phyloP scores from a whole-genome alignment of 106 monocot genomes.

The Dioscorea alata region DNA sequence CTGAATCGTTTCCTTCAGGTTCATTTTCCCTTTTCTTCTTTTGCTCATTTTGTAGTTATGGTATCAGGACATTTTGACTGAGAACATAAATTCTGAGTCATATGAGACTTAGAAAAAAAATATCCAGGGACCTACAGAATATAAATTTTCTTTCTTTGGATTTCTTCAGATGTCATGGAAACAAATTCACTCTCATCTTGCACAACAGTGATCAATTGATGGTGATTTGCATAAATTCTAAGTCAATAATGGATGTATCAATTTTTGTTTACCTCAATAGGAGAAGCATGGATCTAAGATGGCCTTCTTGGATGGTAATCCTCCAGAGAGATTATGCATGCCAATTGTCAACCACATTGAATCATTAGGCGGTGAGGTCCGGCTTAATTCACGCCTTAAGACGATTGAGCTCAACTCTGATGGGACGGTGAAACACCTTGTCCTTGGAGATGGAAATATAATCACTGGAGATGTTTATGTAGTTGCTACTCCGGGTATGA shows the following conservation, averaged over 20 bases:
- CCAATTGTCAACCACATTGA: slow-evolving; percentile 84
- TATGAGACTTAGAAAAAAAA: too few species aligned
- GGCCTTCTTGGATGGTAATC: slow-evolving; percentile 97
- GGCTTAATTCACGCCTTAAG: slow-evolving; percentile 74
- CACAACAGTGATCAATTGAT: too few species aligned
- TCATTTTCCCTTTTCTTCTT: background rate
- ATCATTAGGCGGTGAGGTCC: slow-evolving; percentile 79
- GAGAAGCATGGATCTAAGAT: slow-evolving; percentile 98
- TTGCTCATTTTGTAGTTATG: too few species aligned
- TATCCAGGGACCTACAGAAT: too few species aligned
- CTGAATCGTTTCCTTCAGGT: slow-evolving; percentile 97
- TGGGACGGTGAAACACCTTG: slow-evolving; percentile 82
- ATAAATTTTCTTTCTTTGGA: too few species aligned
- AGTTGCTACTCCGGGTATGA: slow-evolving; percentile 76
- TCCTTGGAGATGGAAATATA: slow-evolving; percentile 66
- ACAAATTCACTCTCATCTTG: too few species aligned
- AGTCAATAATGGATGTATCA: too few species aligned
- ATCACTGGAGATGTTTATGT: slow-evolving; percentile 86
- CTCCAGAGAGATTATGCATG: slow-evolving; percentile 89
- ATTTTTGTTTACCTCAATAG: slow-evolving; percentile 26
- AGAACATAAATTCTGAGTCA: too few species aligned
- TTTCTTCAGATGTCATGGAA: too few species aligned
- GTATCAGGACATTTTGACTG: too few species aligned
- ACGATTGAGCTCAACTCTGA: slow-evolving; percentile 83
- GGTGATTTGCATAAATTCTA: too few species aligned